Base-by-base conservation (phyloP, 2,329 filamentous ascomycete genomes). In the Alternaria hordeiaustralica region DNA sequence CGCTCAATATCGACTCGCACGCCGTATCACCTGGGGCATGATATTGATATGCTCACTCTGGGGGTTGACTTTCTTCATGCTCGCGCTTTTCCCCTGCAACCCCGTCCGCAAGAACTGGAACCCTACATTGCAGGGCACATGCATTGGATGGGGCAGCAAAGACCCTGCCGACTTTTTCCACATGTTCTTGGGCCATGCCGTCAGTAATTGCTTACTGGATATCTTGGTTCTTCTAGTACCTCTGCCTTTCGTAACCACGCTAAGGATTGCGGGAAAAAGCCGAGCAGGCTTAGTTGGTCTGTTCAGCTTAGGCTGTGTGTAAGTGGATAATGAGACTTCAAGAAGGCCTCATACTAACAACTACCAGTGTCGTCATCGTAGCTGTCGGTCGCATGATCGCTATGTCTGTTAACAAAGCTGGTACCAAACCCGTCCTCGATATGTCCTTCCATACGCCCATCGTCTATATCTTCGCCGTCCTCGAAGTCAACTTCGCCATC, bases 401-500 rank as follows among this genome's bases (percentile, higher is more conserved):
- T 21, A 69, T 81, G 9, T 67, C 67, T 44, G 53, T 74, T 58
- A 71, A 64, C 25, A 75, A 74, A 20, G 74, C 73, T 10, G 78
- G 78, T 55, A 79, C 76, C 2, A 50, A 75, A 21, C 78, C 78
- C 10, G 36, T 68, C 25, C 58, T 74, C 30, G 77, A 81, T 63
- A 72, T 73, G 57, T 70, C 76, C 6, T 80, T 66, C 63, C 50
- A 75, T 53, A 74, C 72, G 0, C 74, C 78, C 1, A 49, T 72
- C 9, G 65, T 79, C 15, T 78, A 72, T 67, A 70, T 80, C 28
- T 75, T 79, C 62, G 78, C 75, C 45, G 70, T 75, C 25, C 76
- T 80, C 56, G 79, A 81, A 65, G 69, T 80, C 68, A 75, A 79
- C 65, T 70, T 80, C 46, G 78, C 78, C 45, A 80, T 80, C 46